Percentiles rank a stretch among this genome's conserved stretches.
Evolutionary conservation across 768 basidiomycete species (phyloP).

Genomic region (Boletus insuetus): DNA sequence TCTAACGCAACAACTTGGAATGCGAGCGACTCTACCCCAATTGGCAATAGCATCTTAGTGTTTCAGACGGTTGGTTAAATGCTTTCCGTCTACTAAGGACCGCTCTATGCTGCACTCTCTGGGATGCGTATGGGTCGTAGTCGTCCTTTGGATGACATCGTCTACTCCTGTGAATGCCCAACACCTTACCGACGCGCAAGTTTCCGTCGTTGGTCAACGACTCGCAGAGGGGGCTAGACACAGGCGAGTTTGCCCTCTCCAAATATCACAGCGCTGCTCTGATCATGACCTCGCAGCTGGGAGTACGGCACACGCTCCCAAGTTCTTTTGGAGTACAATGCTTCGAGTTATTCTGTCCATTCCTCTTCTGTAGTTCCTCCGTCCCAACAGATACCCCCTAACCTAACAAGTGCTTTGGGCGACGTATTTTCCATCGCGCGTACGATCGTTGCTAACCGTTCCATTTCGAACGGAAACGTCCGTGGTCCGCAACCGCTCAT

Average conservation of each 20-base stretch:
- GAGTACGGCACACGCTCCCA: slow-evolving; percentile 51
- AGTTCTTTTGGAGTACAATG: slow-evolving; percentile 49
- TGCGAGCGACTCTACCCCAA: too few relatives aligned
- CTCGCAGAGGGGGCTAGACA: slow-evolving; percentile 42
- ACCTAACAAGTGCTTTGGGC: slow-evolving; percentile 35
- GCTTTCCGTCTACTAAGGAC: background rate
- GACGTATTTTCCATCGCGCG: slow-evolving; percentile 58
- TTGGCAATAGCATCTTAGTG: too few relatives aligned
- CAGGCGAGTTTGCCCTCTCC: slow-evolving; percentile 29
- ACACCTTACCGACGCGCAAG: slow-evolving; percentile 33
- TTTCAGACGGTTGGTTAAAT: too few relatives aligned
- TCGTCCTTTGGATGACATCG: slow-evolving; percentile 5
- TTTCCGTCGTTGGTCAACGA: slow-evolving; percentile 35
- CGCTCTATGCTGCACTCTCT: background rate
- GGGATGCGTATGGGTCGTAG: background rate
- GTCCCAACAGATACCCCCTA: slow-evolving; percentile 20
- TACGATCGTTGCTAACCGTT: slow-evolving; percentile 46
- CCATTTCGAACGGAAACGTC: slow-evolving; percentile 39
- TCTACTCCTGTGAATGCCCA: slow-evolving; percentile 26
- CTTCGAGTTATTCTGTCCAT: slow-evolving; percentile 46
- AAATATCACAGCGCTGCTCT: background rate
- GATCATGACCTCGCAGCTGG: slow-evolving; percentile 38
- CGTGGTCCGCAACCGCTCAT: slow-evolving; percentile 56
- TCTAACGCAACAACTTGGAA: too few relatives aligned
- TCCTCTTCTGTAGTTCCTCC: slow-evolving; percentile 28